Base-by-base conservation (phyloP, 2,329 filamentous ascomycete species). In the Coniella vitis region DNA sequence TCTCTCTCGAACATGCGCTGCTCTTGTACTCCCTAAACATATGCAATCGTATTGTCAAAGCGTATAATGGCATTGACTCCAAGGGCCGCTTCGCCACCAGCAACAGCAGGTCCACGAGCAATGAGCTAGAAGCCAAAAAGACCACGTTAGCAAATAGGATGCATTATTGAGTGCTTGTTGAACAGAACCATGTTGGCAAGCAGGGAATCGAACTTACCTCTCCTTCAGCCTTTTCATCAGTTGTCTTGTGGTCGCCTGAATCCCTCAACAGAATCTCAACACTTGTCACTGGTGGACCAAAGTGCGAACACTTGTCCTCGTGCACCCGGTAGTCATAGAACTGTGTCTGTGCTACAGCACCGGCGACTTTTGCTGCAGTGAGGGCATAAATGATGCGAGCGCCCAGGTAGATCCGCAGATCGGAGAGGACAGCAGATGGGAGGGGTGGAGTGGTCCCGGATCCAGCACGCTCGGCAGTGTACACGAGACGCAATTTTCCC, bases 341-440 rank as follows among this genome's bases (percentile, higher is more conserved):
- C 53, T 87, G 83, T 7, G 87, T 95, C 69, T 97, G 91, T 1
- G 85, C 74, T n/a, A 95, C 79, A 1, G 90, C 85, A 34, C 93
- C 93, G 2, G 90, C 91, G n/a, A 97, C 87, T 53, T 81, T 79
- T 20, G 88, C 73, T 1, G 86, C 83, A 16, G 89, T 86, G 47
- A 98, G 74, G 3, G 90, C 90, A 65, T 97, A 95, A 44, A 94
- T 75, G 49, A 96, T 74, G 45, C 89, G 81, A 2, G 89, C 84
- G 22, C 85, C 80, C 2, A 86, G 87, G 65, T 90, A 87, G 45
- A 94, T 77, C 39, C 90, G 82, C 49, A 97, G 69, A 60, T 96
- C 88, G 0, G 86, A 88, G 36, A 97, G 73, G 44, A 83, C 79
- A 19, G 76, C 67, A 3, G 85, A 81, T 36, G 78, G 85, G 12